Percentiles rank a stretch among this genome's conserved stretches.
phyloP scores from a whole-genome alignment of 371 early-diverging fungal genomes.

The Neoconidiobolus thromboides region DNA sequence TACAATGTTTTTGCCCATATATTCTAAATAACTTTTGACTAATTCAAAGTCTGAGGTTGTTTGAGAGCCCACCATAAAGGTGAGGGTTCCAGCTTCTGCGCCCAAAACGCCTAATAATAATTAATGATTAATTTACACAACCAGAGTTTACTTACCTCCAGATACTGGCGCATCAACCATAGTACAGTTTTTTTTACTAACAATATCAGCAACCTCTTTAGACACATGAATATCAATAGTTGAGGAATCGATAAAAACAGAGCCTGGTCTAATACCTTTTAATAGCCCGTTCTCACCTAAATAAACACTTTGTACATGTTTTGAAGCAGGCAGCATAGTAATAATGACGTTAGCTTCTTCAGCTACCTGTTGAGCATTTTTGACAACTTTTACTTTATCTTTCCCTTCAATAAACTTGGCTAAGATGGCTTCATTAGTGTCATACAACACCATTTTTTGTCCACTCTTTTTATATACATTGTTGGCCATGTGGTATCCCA shows the following conservation, averaged over 20 bases:
- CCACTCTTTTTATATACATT: constrained; percentile 49
- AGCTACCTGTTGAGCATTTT: constrained; percentile 47
- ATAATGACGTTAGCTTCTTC: constrained; percentile 51
- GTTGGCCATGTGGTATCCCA: constrained; percentile 84
- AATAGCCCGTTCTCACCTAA: constrained; percentile 37
- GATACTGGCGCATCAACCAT: constrained; percentile 92
- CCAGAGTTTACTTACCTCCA: constrained; percentile 40
- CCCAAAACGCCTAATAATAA: constrained; percentile 46
- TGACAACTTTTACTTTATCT: constrained; percentile 23
- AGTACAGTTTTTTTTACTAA: constrained; percentile 30
- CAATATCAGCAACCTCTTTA: constrained; percentile 33
- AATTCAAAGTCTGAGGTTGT: constrained; percentile 30
- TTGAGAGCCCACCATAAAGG: constrained; percentile 91
- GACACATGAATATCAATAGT: constrained; percentile 74
- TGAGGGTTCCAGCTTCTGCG: constrained; percentile 78
- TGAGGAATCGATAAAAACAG: constrained; percentile 69
- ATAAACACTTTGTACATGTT: constrained; percentile 65
- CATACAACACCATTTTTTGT: constrained; percentile 42
- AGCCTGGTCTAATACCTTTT: constrained; percentile 20
- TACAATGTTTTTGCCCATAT: constrained; percentile 90
- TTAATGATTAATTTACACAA: background rate
- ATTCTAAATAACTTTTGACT: constrained; percentile 38
- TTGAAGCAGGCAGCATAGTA: constrained; percentile 81
- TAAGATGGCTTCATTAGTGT: constrained; percentile 34
- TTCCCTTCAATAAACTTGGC: constrained; percentile 26